These are phyloP conservation scores for Diospyros kaki DNA, from an alignment of 148 eudicot species.

Conservation along the genomic window DNA sequence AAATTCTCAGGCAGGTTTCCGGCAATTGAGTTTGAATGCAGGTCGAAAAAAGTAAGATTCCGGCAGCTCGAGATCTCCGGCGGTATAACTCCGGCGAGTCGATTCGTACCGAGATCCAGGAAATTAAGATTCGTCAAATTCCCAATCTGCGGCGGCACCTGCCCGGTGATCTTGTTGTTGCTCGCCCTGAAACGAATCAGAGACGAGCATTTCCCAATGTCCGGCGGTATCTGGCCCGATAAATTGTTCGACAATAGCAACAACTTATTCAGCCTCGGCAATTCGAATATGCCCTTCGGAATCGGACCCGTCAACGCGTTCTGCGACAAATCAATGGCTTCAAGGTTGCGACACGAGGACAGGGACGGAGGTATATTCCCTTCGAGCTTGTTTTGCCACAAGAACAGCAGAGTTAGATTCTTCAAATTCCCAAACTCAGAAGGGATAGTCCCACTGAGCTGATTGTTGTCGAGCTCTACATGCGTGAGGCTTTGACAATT, in stretches of 20 bases:
- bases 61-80: slow-evolving; percentile 61
- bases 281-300: slow-evolving; percentile 62
- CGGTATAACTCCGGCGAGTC: slow-evolving; percentile 61
- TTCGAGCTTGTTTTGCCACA: slow-evolving; percentile 79
- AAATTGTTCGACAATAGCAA: slow-evolving; percentile 68
- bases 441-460: slow-evolving; percentile 67
- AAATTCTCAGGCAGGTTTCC: slow-evolving; percentile 58
- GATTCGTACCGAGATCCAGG: slow-evolving; percentile 72
- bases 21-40: slow-evolving; percentile 69
- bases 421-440: slow-evolving; percentile 53
- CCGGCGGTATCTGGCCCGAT: slow-evolving; percentile 58
- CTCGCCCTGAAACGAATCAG: slow-evolving; percentile 73
- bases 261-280: slow-evolving; percentile 62
- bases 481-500: slow-evolving; percentile 63
- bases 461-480: slow-evolving; percentile 85
- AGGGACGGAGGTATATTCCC: slow-evolving; percentile 66
- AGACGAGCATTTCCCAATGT: slow-evolving; percentile 69
- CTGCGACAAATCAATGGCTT: slow-evolving; percentile 68
- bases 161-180: slow-evolving; percentile 54
- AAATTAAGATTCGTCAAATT: slow-evolving; percentile 58
- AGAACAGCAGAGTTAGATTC: slow-evolving; percentile 54
- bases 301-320: slow-evolving; percentile 67
- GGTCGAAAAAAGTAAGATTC: slow-evolving; percentile 75
- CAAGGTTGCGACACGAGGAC: slow-evolving; percentile 45
- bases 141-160: slow-evolving; percentile 67